Percentiles rank a stretch among this genome's conserved stretches.
Conservation (phyloP, 805 yeast genomes). For the Barnettozyma siamensis region DNA sequence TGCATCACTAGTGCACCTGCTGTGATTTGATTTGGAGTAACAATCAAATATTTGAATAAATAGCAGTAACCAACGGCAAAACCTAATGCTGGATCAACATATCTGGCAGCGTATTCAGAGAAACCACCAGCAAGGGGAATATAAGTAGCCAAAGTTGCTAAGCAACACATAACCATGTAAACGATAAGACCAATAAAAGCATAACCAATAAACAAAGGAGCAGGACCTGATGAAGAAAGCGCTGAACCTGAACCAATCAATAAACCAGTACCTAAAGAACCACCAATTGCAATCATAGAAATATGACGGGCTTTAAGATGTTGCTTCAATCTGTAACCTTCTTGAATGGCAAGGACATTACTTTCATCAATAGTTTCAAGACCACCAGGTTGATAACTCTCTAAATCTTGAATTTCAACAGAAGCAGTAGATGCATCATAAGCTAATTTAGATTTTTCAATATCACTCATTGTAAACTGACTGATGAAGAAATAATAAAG, state of each 20-base stretch:
- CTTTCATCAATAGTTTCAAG: constrained; percentile 2
- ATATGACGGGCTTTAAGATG: constrained; percentile 45
- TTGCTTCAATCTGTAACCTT: constrained; percentile 5
- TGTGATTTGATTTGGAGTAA: constrained; percentile 37
- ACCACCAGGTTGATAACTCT: constrained; percentile 6
- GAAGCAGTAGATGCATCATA: constrained; percentile 2
- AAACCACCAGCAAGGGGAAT: constrained; percentile 60
- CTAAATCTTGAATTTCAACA: constrained; percentile 11
- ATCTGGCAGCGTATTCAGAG: constrained; percentile 51
- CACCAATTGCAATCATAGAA: constrained; percentile 76
- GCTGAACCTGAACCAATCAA: constrained; percentile 74
- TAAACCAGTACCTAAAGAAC: constrained; percentile 78
- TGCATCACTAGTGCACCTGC: constrained; percentile 44
- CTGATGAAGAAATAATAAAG: background rate
- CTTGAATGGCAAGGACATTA: constrained; percentile 9
- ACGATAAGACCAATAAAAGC: constrained; percentile 62
- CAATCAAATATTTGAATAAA: constrained; percentile 16
- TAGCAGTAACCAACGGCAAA: constrained; percentile 22
- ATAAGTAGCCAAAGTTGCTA: constrained; percentile 63
- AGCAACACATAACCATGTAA: constrained; percentile 56
- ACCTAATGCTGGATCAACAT: constrained; percentile 17
- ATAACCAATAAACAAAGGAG: constrained; percentile 44
- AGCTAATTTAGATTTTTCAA: constrained; percentile 3
- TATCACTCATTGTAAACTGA: constrained; percentile 1
- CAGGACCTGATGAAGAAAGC: constrained; percentile 67